Percentiles rank a stretch among this genome's conserved stretches.
phyloP scores from a whole-genome alignment of 345 rosid species.

The Melastoma malabathricum region DNA sequence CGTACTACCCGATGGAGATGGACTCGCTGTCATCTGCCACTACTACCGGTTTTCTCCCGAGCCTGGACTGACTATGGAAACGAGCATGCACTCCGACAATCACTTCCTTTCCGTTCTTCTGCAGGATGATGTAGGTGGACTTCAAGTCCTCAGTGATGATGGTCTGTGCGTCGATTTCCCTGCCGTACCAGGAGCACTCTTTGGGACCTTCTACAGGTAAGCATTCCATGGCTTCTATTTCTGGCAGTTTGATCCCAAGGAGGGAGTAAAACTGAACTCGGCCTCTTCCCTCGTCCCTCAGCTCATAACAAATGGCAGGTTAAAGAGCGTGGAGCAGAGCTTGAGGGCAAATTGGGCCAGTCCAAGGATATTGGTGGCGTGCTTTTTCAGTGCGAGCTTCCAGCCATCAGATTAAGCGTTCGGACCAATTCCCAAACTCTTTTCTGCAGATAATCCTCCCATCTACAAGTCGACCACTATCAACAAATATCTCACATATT shows the following conservation, averaged over 20 bases:
- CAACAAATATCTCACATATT: slow-evolving; percentile 8
- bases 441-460: slow-evolving; percentile 27
- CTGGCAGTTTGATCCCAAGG: background rate
- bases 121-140: slow-evolving; percentile 52
- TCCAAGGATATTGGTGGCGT: slow-evolving; percentile 25
- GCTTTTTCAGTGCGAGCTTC: slow-evolving; percentile 15
- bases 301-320: slow-evolving; percentile 26
- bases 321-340: slow-evolving; percentile 21
- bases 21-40: slow-evolving; percentile 22
- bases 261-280: background rate
- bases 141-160: slow-evolving; percentile 25
- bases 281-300: slow-evolving; percentile 1
- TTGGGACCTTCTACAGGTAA: slow-evolving; percentile 48
- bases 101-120: slow-evolving; percentile 42
- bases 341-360: slow-evolving; percentile 16
- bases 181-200: slow-evolving; percentile 31
- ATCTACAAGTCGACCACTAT: slow-evolving; percentile 18
- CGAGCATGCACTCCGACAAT: slow-evolving; percentile 29
- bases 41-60: slow-evolving; percentile 50
- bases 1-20: slow-evolving; percentile 23
- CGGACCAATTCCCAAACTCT: slow-evolving; percentile 22
- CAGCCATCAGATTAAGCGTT: slow-evolving; percentile 7
- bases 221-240: slow-evolving; percentile 1
- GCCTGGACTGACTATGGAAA: slow-evolving; percentile 41
- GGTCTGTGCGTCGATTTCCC: slow-evolving; percentile 36